A percentile compares a stretch with the other conserved stretches of the same genome.
These are phyloP conservation scores for Penicillium sp. DNA, from an alignment of 2,329 filamentous ascomycete species.

Conservation along the genomic window DNA sequence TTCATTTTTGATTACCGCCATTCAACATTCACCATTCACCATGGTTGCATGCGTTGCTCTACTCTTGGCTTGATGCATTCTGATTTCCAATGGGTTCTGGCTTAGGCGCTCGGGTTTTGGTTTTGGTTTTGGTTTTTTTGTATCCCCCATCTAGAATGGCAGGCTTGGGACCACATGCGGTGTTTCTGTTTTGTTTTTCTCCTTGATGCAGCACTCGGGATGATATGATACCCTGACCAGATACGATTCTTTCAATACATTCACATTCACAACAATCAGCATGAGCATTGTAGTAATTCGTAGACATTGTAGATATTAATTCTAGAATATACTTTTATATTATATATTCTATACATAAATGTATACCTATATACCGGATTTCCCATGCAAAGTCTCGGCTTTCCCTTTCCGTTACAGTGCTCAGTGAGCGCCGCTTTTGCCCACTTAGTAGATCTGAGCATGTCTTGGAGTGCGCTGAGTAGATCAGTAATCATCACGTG, in stretches of 20 bases:
- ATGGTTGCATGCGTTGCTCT: conserved; percentile 19
- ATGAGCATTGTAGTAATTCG: not conserved
- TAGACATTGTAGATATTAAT: no score
- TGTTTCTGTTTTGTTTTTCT: conserved; percentile 6
- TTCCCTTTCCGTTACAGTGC: not conserved
- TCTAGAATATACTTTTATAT: no score
- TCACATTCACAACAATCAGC: not conserved
- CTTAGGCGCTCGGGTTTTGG: conserved; percentile 12
- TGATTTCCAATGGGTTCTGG: conserved; percentile 8
- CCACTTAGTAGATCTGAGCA: not conserved
- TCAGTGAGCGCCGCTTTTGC: not conserved
- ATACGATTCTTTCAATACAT: conserved; percentile 18
- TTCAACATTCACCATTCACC: conserved; percentile 5
- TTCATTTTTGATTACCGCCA: no score
- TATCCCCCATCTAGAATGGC: conserved; percentile 25
- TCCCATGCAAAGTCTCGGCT: no score
- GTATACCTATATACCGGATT: no score
- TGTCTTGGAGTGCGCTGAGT: not conserved
- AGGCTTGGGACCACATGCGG: conserved; percentile 17
- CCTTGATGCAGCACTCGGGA: conserved; percentile 14
- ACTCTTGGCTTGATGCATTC: conserved; percentile 1
- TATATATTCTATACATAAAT: no score
- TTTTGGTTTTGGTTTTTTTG: conserved; percentile 3
- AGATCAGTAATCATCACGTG: no score
- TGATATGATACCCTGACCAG: conserved; percentile 30